phyloP scores from a whole-genome alignment of 2,329 filamentous ascomycete genomes.

The Scedosporium minutisporum region DNA sequence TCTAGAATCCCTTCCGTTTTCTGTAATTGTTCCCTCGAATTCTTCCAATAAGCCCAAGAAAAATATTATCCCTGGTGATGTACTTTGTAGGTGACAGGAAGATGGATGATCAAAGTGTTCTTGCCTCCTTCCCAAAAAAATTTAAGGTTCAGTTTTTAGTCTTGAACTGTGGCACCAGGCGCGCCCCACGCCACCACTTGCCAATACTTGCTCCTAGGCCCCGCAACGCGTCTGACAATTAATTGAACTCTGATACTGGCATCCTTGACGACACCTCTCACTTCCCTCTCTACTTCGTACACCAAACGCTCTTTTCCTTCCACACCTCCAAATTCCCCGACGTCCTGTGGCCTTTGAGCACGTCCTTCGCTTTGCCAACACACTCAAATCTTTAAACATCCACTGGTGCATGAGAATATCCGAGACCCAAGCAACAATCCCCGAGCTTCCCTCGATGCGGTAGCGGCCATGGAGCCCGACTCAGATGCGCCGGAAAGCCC shows the following conservation, averaged over 20 bases:
- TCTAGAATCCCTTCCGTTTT: too few species aligned
- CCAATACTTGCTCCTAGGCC: background rate
- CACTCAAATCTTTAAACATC: background rate
- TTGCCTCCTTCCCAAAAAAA: background rate
- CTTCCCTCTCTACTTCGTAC: background rate
- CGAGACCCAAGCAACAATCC: background rate
- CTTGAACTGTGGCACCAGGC: background rate
- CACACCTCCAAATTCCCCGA: background rate
- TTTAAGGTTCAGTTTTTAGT: background rate
- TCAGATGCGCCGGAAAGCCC: background rate
- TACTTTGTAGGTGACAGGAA: too few species aligned
- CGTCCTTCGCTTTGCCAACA: too few species aligned
- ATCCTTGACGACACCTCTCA: background rate
- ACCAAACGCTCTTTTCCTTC: background rate
- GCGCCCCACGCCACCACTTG: background rate
- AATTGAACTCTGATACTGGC: background rate
- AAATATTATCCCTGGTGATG: too few species aligned
- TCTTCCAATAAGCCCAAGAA: too few species aligned
- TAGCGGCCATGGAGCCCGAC: background rate
- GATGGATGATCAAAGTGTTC: background rate
- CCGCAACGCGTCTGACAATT: background rate
- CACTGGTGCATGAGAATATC: background rate
- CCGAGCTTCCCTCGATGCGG: background rate
- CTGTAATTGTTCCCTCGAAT: too few species aligned
- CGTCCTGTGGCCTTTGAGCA: background rate